Evolutionary conservation across 306 rosid genomes (phyloP).

Genomic region (Calophaca sinica): DNA sequence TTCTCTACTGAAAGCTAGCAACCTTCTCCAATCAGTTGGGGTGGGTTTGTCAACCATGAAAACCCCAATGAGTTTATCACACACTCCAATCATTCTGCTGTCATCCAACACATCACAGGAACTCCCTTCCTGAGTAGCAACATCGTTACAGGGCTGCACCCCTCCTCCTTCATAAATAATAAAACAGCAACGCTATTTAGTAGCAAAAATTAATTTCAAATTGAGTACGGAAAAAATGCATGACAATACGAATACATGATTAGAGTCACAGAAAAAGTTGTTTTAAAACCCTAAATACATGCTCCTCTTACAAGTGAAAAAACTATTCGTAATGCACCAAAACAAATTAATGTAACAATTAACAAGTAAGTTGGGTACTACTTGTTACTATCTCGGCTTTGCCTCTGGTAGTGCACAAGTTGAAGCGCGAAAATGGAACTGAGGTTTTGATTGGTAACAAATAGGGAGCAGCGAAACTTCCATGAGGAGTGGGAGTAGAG

Average conservation of each 20-base stretch:
- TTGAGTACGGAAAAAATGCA: no score
- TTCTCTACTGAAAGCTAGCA: constrained; percentile 84
- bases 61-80: constrained; percentile 87
- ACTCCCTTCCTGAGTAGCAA: constrained; percentile 45
- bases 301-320: no score
- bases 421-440: constrained; percentile 36
- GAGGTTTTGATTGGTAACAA: constrained; percentile 42
- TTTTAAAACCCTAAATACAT: background rate
- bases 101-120: constrained; percentile 55
- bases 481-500: constrained; percentile 3
- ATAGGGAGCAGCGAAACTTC: background rate
- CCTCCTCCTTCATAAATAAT: constrained; percentile 26
- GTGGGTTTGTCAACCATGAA: constrained; percentile 91
- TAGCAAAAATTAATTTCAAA: background rate
- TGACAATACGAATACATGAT: no score
- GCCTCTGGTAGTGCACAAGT: background rate
- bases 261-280: no score
- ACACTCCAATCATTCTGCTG: constrained; percentile 60
- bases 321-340: no score
- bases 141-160: constrained; percentile 32
- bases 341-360: no score
- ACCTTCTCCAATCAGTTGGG: constrained; percentile 84
- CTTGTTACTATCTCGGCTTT: background rate
- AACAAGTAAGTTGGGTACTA: background rate
- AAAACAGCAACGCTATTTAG: no score